Evolutionary conservation across 331 rosid genomes (phyloP).

Genomic region (Pyracantha coccinea): DNA sequence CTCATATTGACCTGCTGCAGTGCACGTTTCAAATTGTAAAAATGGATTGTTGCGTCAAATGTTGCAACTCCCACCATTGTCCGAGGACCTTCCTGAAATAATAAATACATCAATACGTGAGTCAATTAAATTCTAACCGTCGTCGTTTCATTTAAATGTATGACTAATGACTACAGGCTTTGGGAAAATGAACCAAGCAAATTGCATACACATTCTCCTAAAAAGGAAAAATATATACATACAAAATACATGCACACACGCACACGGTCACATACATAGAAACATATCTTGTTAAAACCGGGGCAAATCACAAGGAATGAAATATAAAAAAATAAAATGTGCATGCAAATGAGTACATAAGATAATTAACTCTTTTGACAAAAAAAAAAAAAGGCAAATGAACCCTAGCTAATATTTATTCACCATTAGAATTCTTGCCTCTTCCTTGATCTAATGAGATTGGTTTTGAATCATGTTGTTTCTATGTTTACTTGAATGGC

Average conservation of each 20-base stretch:
- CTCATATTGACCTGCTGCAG: slow-evolving; percentile 66
- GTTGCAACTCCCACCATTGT: slow-evolving; percentile 89
- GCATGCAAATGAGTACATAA: neutral
- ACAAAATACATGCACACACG: neutral
- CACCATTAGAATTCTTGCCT: too few species aligned
- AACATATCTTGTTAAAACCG: neutral
- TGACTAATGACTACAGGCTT: neutral
- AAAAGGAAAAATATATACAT: neutral
- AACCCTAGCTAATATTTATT: neutral
- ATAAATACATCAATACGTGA: slow-evolving; percentile 9
- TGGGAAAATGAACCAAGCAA: neutral
- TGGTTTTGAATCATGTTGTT: too few species aligned
- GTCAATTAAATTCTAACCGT: neutral
- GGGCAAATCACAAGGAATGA: neutral
- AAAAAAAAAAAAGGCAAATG: neutral
- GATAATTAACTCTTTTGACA: too few species aligned
- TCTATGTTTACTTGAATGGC: too few species aligned
- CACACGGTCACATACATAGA: neutral
- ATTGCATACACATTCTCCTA: neutral
- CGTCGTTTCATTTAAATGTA: neutral
- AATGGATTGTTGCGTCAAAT: slow-evolving; percentile 90
- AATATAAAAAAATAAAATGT: neutral
- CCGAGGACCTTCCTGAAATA: slow-evolving; percentile 82
- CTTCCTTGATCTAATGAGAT: too few species aligned
- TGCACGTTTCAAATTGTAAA: slow-evolving; percentile 91